Conservation (phyloP, 805 yeast genomes). For the Saturnispora ahearnii region DNA sequence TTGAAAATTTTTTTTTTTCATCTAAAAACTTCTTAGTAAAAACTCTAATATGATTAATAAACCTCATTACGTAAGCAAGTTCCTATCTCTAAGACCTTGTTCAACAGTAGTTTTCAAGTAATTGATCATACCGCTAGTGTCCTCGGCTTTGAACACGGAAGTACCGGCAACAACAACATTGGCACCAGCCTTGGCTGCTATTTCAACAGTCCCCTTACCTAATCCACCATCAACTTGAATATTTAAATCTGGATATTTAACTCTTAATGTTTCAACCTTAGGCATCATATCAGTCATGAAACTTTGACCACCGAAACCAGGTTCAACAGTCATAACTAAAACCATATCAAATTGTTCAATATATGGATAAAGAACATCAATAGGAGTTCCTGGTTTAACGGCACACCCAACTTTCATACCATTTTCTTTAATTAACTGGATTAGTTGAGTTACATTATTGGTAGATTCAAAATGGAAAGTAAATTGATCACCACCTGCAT, state of each 20-base stretch:
- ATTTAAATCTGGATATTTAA: conserved; percentile 65
- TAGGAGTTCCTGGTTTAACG: conserved; percentile 86
- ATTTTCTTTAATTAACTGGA: conserved; percentile 60
- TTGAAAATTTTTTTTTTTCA: background rate
- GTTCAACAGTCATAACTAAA: conserved; percentile 97
- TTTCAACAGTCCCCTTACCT: conserved; percentile 73
- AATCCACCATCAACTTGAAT: conserved; percentile 97
- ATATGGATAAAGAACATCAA: conserved; percentile 61
- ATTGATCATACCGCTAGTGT: conserved; percentile 67
- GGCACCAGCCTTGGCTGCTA: conserved; percentile 96
- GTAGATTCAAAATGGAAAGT: conserved; percentile 96
- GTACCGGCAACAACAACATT: conserved; percentile 98
- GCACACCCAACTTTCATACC: conserved; percentile 96
- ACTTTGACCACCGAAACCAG: conserved; percentile 97
- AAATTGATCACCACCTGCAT: conserved; percentile 92
- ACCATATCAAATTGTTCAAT: conserved; percentile 75
- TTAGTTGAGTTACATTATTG: conserved; percentile 62
- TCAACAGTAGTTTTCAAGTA: conserved; percentile 58
- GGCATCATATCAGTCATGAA: conserved; percentile 97
- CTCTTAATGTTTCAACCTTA: conserved; percentile 72
- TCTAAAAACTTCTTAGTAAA: background rate
- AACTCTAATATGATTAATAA: no score
- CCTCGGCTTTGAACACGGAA: conserved; percentile 76
- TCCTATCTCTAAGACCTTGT: conserved; percentile 29
- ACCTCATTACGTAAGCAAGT: background rate